Base-by-base conservation (phyloP, 2,329 filamentous ascomycete species). In the Metarhizium humberi region DNA sequence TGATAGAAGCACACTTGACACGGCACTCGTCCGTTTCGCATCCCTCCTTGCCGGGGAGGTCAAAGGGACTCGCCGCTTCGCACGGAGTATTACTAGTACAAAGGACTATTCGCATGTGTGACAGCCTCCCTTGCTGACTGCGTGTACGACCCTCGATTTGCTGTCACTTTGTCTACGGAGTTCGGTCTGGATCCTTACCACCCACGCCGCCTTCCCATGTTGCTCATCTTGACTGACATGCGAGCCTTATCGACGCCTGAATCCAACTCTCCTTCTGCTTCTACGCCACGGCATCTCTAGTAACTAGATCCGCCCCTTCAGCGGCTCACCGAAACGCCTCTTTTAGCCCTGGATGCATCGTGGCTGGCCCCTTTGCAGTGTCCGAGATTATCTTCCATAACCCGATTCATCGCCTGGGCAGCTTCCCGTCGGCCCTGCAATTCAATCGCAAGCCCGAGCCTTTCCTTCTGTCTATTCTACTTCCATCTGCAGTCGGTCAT, bases 291-390 rank as follows among this genome's bases (percentile, higher is more conserved):
- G 45, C 14, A 48, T 4, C 45, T 30, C 45, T 14, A 30, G 47
- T 38, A 20, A 47, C 34, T 8, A 25, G 7, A 14, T 30, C 20
- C 38, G 14, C 14, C 6, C 30, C 43, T 46, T 53, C 32, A 43
- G 30, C 36, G 25, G 30, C 29, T 45, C 14, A 25, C 11, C 40
- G 30, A 48, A 14, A 20, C 13, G 20, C 20, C 18, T 30, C 30
- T 18, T 20, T 42, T 34, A 40, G 18, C 34, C 18, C 53, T 43
- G 18, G 40, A 47, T 29, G 8, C 38, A 43, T 29, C 40, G 38
- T 43, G 47, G 48, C 53, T 51, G 53, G 47, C 52, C 43, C 51
- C 43, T 48, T 48, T 49, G 45, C 25, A 25, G 25, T 25, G 25
- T 34, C 38, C n/a, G 16, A 30, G 40, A 42, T 42, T 18, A 38